Evolutionary conservation across 768 basidiomycete species (phyloP).

Genomic region (Nidularia pulvinata): DNA sequence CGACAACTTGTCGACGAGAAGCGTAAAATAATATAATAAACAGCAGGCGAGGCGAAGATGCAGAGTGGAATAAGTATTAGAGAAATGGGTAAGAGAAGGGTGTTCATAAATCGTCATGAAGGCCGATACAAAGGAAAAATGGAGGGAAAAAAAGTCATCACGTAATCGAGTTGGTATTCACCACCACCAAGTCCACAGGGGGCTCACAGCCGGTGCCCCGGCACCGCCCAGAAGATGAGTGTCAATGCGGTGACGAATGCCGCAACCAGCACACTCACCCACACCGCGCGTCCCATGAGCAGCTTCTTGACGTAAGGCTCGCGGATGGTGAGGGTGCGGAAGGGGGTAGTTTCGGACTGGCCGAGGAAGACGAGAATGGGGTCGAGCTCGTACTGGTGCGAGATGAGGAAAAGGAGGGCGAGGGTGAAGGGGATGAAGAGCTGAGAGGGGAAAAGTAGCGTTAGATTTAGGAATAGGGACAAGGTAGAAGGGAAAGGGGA

Average conservation of each 20-base stretch:
- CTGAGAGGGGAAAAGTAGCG: conserved; percentile 35
- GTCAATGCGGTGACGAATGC: conserved; percentile 79
- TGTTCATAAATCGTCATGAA: conserved; percentile 10
- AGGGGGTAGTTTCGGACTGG: conserved; percentile 96
- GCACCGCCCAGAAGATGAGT: conserved; percentile 94
- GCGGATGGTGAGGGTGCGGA: conserved; percentile 88
- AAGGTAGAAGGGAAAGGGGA: conserved; percentile 15
- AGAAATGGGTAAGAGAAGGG: conserved; percentile 4
- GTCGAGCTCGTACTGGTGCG: conserved; percentile 97
- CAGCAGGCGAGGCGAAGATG: conserved; percentile 3
- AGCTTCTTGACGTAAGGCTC: conserved; percentile 96
- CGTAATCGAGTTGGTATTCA: not conserved
- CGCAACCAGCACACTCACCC: conserved; percentile 84
- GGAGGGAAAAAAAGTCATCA: conserved; percentile 4
- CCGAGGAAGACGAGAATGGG: conserved; percentile 93
- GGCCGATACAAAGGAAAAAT: conserved; percentile 7
- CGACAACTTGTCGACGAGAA: too few relatives aligned
- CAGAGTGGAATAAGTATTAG: conserved; percentile 12
- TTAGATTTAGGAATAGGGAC: not conserved
- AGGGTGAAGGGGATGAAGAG: conserved; percentile 94
- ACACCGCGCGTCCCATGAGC: conserved; percentile 85
- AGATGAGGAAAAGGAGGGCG: conserved; percentile 88
- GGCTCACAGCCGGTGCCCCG: conserved; percentile 81
- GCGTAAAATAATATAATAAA: not conserved
- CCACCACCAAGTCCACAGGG: not conserved